Percentiles rank a stretch among this genome's conserved stretches.
phyloP scores from a whole-genome alignment of 2,329 filamentous ascomycete species.

The Phialemonium atrogriseum region DNA sequence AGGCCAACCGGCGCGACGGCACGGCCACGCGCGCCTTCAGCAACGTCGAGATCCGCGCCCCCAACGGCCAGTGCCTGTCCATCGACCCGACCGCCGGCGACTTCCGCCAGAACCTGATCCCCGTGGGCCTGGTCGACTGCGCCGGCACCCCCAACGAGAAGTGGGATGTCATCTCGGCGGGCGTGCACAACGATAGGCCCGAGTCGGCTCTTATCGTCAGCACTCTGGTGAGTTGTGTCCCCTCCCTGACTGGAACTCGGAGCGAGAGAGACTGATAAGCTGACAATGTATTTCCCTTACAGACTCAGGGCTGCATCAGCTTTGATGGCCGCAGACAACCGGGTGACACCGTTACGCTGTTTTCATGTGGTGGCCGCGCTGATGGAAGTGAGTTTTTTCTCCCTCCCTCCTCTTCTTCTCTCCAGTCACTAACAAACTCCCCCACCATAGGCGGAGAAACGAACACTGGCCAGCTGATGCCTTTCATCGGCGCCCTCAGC shows the following conservation, averaged over 20 bases:
- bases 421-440: background rate
- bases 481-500: conserved; percentile 31
- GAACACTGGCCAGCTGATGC: conserved; percentile 39
- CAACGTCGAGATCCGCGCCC: conserved; percentile 34
- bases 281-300: background rate
- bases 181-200: conserved; percentile 37
- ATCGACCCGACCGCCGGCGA: conserved; percentile 44
- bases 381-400: conserved; percentile 29
- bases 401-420: background rate
- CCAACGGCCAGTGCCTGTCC: conserved; percentile 42
- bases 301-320: conserved; percentile 39
- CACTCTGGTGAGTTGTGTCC: conserved; percentile 27
- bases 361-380: conserved; percentile 44
- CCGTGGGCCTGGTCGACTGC: conserved; percentile 36
- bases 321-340: conserved; percentile 34
- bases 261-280: background rate
- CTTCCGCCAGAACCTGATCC: conserved; percentile 45
- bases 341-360: conserved; percentile 39
- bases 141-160: conserved; percentile 35
- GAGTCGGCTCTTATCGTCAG: conserved; percentile 38
- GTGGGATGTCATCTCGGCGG: conserved; percentile 42
- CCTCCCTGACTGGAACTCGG: background rate
- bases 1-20: conserved; percentile 37
- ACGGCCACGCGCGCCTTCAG: conserved; percentile 37
- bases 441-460: conserved; percentile 30